Evolutionary conservation across 345 rosid genomes (phyloP), one percentile per base, ranked within the genome.

Genomic region (Hibiscus tridactylites): DNA sequence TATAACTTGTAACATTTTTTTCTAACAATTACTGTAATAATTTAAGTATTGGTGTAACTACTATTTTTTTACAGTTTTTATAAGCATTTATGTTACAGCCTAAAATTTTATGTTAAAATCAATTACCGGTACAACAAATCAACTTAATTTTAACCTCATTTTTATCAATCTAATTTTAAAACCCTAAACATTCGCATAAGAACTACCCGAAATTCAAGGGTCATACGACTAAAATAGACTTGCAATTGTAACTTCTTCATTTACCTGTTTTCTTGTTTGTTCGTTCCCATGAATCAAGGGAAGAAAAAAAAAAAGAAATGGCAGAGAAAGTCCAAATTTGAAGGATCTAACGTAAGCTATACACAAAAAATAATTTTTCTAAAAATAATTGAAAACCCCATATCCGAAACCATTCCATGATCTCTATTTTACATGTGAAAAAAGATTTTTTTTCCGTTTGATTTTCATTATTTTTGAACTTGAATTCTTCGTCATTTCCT

Each of bases 211-310:
- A 62, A 62, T 13, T 5, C 15, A 39, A 42, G 42, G 50, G 29
- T 17, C 16, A n/a, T 19, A 39, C 10, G 15, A 64, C 68, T 39
- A 39, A 64, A 64, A 39, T 19, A 64, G 31, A 19, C 52, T 49
- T 46, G 37, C 35, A 24, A 71, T 65, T 19, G 56, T 35, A 56
- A 37, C 56, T 11, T 60, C 46, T 46, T 4, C 4, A 3, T 1
- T 31, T 62, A 50, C 53, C 68, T 70, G 79, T 76, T 82, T 77
- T 76, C 81, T 83, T 64, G 67, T 79, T 75, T 79, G 39, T 75
- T 81, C 75, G 17, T 10, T 49, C 67, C 75, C 79, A 72, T 5
- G 80, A 77, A 64, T 31, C 46, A 49, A 12, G 77, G 79, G 70
- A 70, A 71, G 63, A 4, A 53, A 46, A 10, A 37, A 47, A 46